Evolutionary conservation across 164 flowering plant genomes (phyloP).

Genomic region (Aristolochia californica): DNA sequence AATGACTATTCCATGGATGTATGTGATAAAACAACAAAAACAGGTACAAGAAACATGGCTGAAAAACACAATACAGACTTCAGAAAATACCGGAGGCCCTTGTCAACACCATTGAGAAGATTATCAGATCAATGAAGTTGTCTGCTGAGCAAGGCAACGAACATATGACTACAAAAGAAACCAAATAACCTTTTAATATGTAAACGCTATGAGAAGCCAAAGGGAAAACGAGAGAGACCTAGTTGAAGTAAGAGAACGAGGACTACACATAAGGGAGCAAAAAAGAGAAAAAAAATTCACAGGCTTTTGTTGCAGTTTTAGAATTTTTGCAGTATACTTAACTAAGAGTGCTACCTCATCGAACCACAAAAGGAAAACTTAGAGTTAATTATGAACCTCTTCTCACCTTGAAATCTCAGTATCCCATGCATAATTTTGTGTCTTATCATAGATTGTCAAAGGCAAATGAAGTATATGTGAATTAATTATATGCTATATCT

Average conservation of each 20-base stretch:
- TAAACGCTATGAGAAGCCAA: not conserved
- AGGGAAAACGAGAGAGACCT: conserved; percentile 1
- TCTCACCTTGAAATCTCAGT: no score
- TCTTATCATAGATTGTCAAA: no score
- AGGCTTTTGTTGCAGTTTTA: not conserved
- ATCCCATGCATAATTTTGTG: no score
- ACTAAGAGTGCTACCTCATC: no score
- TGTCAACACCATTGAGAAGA: conserved; percentile 18
- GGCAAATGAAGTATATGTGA: no score
- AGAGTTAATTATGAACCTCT: no score
- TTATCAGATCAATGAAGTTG: conserved; percentile 11
- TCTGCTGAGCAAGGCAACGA: no score
- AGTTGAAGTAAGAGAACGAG: not conserved
- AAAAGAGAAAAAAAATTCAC: not conserved
- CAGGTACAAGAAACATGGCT: not conserved
- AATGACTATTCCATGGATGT: conserved; percentile 23
- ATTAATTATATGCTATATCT: no score
- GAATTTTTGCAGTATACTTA: not conserved
- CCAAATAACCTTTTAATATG: no score
- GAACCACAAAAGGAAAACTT: no score
- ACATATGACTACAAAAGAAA: no score
- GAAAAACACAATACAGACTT: not conserved
- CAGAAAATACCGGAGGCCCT: conserved; percentile 31
- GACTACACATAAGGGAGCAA: not conserved
- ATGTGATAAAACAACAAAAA: no score